Evolutionary conservation across 371 early-diverging fungal species (phyloP).

Genomic region (Apophysomyces sp.): DNA sequence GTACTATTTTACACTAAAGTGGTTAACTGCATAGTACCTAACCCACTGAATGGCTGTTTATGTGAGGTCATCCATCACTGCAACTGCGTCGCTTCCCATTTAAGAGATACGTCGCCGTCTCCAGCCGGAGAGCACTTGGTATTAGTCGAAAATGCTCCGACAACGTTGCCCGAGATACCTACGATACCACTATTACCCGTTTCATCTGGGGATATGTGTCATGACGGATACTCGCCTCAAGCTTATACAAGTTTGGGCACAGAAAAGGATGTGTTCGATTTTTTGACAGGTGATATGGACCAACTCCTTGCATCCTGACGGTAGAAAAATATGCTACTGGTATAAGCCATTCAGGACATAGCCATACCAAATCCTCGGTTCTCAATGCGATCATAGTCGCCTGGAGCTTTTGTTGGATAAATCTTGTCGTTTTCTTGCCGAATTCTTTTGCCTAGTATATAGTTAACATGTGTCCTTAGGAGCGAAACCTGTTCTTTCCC

Average conservation of each 20-base stretch:
- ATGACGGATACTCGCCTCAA: background rate
- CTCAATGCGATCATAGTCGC: too few relatives aligned
- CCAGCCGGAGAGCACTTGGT: background rate
- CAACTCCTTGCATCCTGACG: background rate
- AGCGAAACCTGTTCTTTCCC: background rate
- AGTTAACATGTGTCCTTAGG: too few relatives aligned
- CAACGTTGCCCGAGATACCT: background rate
- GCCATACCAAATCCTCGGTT: too few relatives aligned
- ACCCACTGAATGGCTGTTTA: slow-evolving; percentile 33
- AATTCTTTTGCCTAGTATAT: too few relatives aligned
- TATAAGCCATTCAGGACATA: too few relatives aligned
- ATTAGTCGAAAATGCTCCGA: background rate
- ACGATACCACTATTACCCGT: background rate
- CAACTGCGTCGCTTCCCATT: slow-evolving; percentile 24
- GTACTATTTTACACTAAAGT: background rate
- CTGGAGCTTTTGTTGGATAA: background rate
- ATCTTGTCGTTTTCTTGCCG: too few relatives aligned
- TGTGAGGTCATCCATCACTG: slow-evolving; percentile 28
- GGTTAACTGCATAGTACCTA: slow-evolving; percentile 24
- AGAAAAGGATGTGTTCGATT: background rate
- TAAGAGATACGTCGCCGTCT: slow-evolving; percentile 18
- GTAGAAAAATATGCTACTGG: too few relatives aligned
- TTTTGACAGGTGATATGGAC: background rate
- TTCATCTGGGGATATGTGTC: background rate
- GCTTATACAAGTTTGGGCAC: background rate